These are phyloP conservation scores for Linanthus parryae DNA, from an alignment of 148 eudicot species.

Conservation along the genomic window DNA sequence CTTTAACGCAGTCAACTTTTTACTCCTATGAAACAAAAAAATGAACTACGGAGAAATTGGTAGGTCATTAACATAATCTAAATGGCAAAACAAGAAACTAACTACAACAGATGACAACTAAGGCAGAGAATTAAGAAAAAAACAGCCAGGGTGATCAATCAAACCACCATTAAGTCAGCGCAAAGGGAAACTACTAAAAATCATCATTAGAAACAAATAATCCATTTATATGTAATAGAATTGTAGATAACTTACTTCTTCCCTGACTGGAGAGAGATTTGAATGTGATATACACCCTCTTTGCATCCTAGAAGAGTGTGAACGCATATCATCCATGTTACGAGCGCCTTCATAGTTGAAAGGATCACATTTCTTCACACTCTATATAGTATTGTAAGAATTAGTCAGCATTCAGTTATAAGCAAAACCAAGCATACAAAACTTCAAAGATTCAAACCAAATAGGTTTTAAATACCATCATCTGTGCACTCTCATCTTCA, in stretches of 20 bases:
- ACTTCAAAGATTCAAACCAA: neutral
- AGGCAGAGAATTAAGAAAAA: no score
- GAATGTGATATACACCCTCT: constrained; percentile 12
- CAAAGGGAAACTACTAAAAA: no score
- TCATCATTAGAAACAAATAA: no score
- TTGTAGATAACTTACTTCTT: constrained; percentile 31
- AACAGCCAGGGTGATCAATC: no score
- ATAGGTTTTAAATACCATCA: constrained; percentile 21
- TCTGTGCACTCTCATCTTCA: constrained; percentile 39
- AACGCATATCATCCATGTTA: neutral
- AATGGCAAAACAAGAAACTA: no score
- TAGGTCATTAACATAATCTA: no score
- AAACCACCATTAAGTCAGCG: no score
- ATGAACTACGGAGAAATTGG: no score
- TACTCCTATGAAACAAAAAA: no score
- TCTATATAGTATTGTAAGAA: constrained; percentile 5
- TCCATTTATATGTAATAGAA: neutral
- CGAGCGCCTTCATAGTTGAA: constrained; percentile 9
- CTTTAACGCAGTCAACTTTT: no score
- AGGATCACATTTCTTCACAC: constrained; percentile 17
- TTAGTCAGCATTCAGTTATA: neutral
- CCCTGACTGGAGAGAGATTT: constrained; percentile 20
- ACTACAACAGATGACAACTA: no score
- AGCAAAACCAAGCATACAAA: constrained; percentile 5
- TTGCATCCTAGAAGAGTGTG: constrained; percentile 1